phyloP scores from a whole-genome alignment of 129 eudicot species.

The Centella asiatica region DNA sequence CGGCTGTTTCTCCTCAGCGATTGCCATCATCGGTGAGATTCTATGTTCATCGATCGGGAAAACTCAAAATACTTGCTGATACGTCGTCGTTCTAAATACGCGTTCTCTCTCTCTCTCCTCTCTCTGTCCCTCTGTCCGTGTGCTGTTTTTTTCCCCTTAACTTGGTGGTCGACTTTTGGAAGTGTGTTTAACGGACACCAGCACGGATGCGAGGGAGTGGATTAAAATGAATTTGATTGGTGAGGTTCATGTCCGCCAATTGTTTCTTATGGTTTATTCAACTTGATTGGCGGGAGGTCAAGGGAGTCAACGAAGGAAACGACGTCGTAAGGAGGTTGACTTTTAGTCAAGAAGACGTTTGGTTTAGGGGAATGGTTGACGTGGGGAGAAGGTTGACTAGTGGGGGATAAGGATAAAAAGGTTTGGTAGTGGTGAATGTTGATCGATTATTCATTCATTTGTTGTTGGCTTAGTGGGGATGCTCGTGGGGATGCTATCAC shows the following conservation, averaged over 20 bases:
- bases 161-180: slow-evolving; percentile 4
- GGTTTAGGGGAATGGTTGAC: not conserved
- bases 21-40: slow-evolving; percentile 35
- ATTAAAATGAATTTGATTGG: slow-evolving; percentile 1
- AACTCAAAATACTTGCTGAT: not conserved
- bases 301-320: slow-evolving; percentile 3
- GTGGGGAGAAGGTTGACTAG: slow-evolving; percentile 1
- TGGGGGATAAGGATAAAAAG: not conserved
- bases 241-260: slow-evolving; percentile 11
- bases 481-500: not conserved
- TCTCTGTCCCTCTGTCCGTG: not conserved
- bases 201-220: slow-evolving; percentile 3
- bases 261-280: not conserved
- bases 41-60: slow-evolving; percentile 2
- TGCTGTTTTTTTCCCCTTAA: not conserved
- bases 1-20: slow-evolving; percentile 43
- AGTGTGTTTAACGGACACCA: slow-evolving; percentile 18
- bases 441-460: no score
- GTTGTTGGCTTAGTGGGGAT: not conserved
- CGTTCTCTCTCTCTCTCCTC: not conserved
- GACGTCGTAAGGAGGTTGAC: slow-evolving; percentile 7
- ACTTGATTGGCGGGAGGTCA: slow-evolving; percentile 17
- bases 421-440: not conserved
- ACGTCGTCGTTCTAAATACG: slow-evolving; percentile 3
- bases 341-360: not conserved